A percentile compares a stretch with the other conserved stretches of the same genome.
phyloP scores from a whole-genome alignment of 345 rosid species.

The Hibiscus tridactylites region DNA sequence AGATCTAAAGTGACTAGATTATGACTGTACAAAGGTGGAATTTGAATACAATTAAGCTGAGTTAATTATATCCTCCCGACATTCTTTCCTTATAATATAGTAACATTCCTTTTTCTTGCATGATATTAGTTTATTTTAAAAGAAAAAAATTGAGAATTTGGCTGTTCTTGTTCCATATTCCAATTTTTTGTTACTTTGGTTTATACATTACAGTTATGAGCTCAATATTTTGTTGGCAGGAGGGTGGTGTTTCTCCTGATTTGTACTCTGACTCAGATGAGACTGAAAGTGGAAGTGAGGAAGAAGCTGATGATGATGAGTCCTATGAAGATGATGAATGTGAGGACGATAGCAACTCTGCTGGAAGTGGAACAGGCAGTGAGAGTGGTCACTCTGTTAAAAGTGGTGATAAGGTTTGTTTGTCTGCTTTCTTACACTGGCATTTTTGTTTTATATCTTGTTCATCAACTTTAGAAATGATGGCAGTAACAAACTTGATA shows the following conservation, averaged over 20 bases:
- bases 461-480: neutral
- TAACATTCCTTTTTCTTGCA: neutral
- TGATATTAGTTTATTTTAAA: neutral
- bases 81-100: neutral
- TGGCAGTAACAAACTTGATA: neutral
- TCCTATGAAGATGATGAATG: conserved; percentile 63
- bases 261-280: conserved; percentile 81
- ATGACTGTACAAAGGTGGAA: neutral
- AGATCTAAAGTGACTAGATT: neutral
- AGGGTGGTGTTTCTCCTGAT: conserved; percentile 60
- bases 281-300: conserved; percentile 77
- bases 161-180: neutral
- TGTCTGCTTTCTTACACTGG: conserved; percentile 11
- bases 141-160: neutral
- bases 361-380: conserved; percentile 39
- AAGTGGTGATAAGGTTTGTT: conserved; percentile 39
- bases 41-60: neutral
- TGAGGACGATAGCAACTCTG: conserved; percentile 49
- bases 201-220: conserved; percentile 19
- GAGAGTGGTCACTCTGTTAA: conserved; percentile 36
- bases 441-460: conserved; percentile 5
- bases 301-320: conserved; percentile 73
- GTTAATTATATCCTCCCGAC: neutral
- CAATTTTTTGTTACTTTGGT: conserved; percentile 1
- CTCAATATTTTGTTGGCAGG: conserved; percentile 46